phyloP scores from a whole-genome alignment of 306 rosid genomes.

The Acmispon strigosus region DNA sequence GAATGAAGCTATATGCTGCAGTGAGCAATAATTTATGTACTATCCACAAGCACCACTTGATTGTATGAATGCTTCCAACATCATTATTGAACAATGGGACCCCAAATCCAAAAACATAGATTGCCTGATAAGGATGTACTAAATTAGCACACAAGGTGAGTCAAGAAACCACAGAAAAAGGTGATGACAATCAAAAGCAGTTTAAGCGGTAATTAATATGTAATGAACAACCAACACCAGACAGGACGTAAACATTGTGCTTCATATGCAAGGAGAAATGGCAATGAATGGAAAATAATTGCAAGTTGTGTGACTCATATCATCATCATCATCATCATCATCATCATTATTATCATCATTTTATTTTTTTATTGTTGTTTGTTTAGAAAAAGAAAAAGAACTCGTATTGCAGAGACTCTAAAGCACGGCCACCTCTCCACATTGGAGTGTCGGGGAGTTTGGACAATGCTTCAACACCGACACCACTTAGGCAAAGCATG shows the following conservation, averaged over 20 bases:
- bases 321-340: too few relatives aligned
- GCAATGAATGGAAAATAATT: not conserved
- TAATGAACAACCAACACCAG: not conserved
- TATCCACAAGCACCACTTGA: slow-evolving; percentile 68
- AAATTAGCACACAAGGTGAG: slow-evolving; percentile 6
- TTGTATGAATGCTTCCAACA: slow-evolving; percentile 27
- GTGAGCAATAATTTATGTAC: slow-evolving; percentile 49
- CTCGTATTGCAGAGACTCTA: not conserved
- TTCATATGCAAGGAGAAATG: not conserved
- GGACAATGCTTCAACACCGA: too few relatives aligned
- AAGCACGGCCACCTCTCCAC: too few relatives aligned
- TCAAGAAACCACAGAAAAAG: not conserved
- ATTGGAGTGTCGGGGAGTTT: too few relatives aligned
- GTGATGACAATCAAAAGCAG: not conserved
- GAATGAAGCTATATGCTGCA: slow-evolving; percentile 65
- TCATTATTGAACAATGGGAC: slow-evolving; percentile 45
- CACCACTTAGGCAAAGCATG: too few relatives aligned
- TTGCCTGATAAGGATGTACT: slow-evolving; percentile 38
- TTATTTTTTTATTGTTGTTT: not conserved
- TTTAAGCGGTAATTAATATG: not conserved
- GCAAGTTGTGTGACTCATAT: not conserved
- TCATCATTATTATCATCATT: not conserved
- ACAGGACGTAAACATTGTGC: not conserved
- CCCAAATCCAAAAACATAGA: slow-evolving; percentile 71
- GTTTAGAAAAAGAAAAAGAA: not conserved